phyloP scores from a whole-genome alignment of 108 stramenopile species.

The Skeletonema potamos region DNA sequence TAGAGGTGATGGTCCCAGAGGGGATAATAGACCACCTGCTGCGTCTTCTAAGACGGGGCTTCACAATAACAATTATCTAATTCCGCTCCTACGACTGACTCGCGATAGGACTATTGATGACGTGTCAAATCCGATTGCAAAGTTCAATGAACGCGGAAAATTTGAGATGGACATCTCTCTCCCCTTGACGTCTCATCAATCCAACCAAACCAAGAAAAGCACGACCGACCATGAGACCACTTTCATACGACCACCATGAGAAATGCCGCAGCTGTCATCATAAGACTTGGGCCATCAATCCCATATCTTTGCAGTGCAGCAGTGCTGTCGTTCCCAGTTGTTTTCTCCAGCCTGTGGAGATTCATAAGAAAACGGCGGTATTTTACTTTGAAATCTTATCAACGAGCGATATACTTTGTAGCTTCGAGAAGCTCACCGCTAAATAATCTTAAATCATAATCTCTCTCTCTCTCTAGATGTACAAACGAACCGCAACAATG shows the following conservation, averaged over 20 bases:
- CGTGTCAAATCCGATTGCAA: too few relatives aligned
- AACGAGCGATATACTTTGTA: neutral
- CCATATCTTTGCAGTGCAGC: too few relatives aligned
- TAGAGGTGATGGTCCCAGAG: too few relatives aligned
- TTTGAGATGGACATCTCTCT: too few relatives aligned
- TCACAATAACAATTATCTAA: too few relatives aligned
- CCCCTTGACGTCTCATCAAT: too few relatives aligned
- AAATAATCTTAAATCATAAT: neutral
- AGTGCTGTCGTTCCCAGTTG: neutral
- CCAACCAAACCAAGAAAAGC: too few relatives aligned
- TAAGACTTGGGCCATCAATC: neutral
- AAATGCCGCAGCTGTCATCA: neutral
- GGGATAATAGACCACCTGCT: too few relatives aligned
- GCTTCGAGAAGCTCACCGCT: neutral
- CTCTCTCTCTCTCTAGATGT: neutral
- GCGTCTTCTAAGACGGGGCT: too few relatives aligned
- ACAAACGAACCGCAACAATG: neutral
- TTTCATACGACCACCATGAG: neutral
- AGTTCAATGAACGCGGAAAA: too few relatives aligned
- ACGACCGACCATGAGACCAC: neutral
- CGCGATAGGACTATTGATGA: too few relatives aligned
- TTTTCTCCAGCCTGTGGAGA: neutral
- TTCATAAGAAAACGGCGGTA: neutral
- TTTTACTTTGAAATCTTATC: neutral
- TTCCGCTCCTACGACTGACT: too few relatives aligned